These are phyloP conservation scores for Leccinellum albellum DNA, from an alignment of 768 basidiomycete genomes.

Conservation along the genomic window DNA sequence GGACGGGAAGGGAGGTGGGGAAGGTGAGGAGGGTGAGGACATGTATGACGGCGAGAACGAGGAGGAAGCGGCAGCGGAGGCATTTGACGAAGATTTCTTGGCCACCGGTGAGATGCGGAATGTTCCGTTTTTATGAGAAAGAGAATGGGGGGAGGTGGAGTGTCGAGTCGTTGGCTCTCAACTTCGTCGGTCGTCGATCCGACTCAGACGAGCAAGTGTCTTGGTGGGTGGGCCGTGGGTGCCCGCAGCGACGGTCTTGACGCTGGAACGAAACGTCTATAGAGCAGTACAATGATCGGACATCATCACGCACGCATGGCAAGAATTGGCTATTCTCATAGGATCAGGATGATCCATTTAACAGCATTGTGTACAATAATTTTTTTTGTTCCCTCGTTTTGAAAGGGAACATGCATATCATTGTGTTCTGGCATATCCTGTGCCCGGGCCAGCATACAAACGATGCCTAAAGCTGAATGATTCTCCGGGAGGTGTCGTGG, in stretches of 20 bases:
- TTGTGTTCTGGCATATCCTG: neutral
- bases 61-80: conserved; percentile 65
- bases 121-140: conserved; percentile 55
- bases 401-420: neutral
- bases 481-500: neutral
- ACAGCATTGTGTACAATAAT: neutral
- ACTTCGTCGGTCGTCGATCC: neutral
- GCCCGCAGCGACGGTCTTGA: neutral
- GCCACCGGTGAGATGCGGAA: conserved; percentile 83
- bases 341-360: neutral
- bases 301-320: neutral
- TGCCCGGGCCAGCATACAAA: neutral
- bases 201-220: neutral
- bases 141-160: no score
- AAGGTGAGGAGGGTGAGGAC: conserved; percentile 29
- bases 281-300: conserved; percentile 3
- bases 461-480: neutral
- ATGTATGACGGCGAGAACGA: conserved; percentile 43
- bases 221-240: neutral
- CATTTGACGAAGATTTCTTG: conserved; percentile 75
- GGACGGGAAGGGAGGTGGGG: conserved; percentile 26
- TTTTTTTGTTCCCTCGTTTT: neutral
- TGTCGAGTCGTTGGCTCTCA: neutral
- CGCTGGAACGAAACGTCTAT: neutral
- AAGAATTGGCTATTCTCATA: neutral